These are phyloP conservation scores for Adansonia rubrostipa DNA, from an alignment of 441 rosid species.

Conservation along the genomic window DNA sequence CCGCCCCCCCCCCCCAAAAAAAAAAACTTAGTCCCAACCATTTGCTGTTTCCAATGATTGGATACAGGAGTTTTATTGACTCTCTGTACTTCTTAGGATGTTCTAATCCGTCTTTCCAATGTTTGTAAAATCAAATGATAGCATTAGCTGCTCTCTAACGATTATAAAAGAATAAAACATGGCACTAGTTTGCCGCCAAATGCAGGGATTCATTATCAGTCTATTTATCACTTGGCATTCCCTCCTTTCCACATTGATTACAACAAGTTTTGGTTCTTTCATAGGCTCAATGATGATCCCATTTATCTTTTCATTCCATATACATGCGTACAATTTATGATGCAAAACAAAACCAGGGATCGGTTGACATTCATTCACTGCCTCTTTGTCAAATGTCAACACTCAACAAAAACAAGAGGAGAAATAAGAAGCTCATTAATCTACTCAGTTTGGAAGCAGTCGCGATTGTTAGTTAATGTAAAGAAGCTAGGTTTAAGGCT, in stretches of 20 bases:
- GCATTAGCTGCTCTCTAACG: too few relatives aligned
- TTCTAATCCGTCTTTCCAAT: neutral
- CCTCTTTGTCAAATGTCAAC: neutral
- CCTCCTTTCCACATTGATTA: too few relatives aligned
- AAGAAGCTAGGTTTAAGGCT: slow-evolving; percentile 6
- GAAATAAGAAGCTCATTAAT: too few relatives aligned
- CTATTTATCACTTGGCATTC: neutral
- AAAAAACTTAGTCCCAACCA: neutral
- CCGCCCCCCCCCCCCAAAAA: neutral
- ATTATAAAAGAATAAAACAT: neutral
- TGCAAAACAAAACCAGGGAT: neutral
- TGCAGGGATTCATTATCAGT: neutral
- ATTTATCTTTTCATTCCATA: neutral
- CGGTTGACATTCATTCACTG: neutral
- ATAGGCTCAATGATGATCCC: neutral
- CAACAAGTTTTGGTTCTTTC: too few relatives aligned
- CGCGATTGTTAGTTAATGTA: neutral
- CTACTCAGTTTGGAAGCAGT: too few relatives aligned
- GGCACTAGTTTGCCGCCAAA: neutral
- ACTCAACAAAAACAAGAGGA: too few relatives aligned
- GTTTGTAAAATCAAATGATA: too few relatives aligned
- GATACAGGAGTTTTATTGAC: neutral
- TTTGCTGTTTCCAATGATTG: neutral
- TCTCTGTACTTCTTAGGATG: neutral
- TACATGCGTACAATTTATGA: too few relatives aligned